Evolutionary conservation across 179 eudicot species (phyloP).

Genomic region (Carnegiea gigantea): DNA sequence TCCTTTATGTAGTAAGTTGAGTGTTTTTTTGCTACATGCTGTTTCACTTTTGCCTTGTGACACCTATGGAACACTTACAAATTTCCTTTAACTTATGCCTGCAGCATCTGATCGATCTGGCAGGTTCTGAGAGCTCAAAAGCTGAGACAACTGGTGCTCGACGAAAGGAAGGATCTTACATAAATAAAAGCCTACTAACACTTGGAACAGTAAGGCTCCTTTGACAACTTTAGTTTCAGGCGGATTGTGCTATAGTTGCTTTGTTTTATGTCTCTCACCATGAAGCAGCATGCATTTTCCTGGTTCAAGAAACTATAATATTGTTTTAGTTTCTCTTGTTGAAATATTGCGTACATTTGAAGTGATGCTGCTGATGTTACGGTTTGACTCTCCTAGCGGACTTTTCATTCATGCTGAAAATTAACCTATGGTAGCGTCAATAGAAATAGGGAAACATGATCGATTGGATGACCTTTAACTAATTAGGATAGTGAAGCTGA

Average conservation of each 20-base stretch:
- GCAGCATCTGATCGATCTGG: conserved; percentile 99
- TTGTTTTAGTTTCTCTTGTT: neutral
- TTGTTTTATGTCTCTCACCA: neutral
- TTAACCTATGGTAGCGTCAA: neutral
- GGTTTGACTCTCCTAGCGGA: neutral
- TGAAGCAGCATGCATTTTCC: neutral
- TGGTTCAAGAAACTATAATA: neutral
- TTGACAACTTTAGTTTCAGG: conserved; percentile 11
- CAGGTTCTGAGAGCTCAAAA: conserved; percentile 99
- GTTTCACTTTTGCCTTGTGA: conserved; percentile 7
- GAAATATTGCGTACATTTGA: neutral
- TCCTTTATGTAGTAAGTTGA: neutral
- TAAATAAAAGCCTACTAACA: conserved; percentile 91
- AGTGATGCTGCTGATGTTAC: neutral
- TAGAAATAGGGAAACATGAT: neutral
- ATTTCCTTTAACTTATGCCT: conserved; percentile 44
- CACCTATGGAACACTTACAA: conserved; percentile 18
- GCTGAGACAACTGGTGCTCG: conserved; percentile 93
- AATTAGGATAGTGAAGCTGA: neutral
- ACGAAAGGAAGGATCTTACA: conserved; percentile 94
- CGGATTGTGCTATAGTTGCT: neutral
- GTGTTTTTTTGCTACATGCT: conserved; percentile 1
- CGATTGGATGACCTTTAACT: neutral
- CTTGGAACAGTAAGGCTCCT: conserved; percentile 94
- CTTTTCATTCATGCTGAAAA: neutral